A percentile compares a stretch with the other conserved stretches of the same genome.
Evolutionary conservation across 1,284 basidiomycete genomes (phyloP).

Genomic region (Bondarzewia mesenterica): DNA sequence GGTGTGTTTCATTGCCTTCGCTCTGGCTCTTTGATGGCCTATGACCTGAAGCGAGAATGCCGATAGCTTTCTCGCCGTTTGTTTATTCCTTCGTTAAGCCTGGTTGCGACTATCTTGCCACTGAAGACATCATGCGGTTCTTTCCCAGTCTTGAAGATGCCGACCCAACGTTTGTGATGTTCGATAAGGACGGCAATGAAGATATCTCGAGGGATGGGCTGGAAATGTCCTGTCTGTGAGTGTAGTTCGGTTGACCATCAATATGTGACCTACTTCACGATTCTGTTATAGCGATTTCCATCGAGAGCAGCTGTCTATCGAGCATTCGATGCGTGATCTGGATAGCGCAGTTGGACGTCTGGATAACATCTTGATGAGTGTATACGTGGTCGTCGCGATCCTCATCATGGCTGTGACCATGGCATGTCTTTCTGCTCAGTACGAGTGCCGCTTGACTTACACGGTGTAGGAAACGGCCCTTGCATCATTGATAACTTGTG

Average conservation of each 20-base stretch:
- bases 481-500: slow-evolving; percentile 69
- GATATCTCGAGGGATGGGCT: slow-evolving; percentile 72
- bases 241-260: too few species aligned
- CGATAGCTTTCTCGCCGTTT: slow-evolving; percentile 70
- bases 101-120: slow-evolving; percentile 49
- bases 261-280: slow-evolving; percentile 1
- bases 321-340: slow-evolving; percentile 84
- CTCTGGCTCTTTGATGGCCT: background rate
- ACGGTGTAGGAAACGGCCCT: slow-evolving; percentile 63
- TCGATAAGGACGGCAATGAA: slow-evolving; percentile 83
- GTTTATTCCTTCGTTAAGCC: slow-evolving; percentile 81
- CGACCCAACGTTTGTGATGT: slow-evolving; percentile 58
- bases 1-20: slow-evolving; percentile 27
- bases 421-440: slow-evolving; percentile 3
- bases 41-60: background rate
- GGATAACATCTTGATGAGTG: slow-evolving; percentile 66
- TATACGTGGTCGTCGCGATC: slow-evolving; percentile 60
- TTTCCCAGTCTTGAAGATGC: slow-evolving; percentile 68
- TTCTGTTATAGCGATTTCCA: slow-evolving; percentile 55
- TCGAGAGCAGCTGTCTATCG: slow-evolving; percentile 78
- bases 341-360: slow-evolving; percentile 83
- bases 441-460: slow-evolving; percentile 16
- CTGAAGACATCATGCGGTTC: slow-evolving; percentile 68
- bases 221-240: slow-evolving; percentile 66
- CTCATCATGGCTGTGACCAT: slow-evolving; percentile 73